A percentile compares a stretch with the other conserved stretches of the same genome.
These are phyloP conservation scores for Monosporascus sp. DNA, from an alignment of 2,329 filamentous ascomycete species.

Conservation along the genomic window DNA sequence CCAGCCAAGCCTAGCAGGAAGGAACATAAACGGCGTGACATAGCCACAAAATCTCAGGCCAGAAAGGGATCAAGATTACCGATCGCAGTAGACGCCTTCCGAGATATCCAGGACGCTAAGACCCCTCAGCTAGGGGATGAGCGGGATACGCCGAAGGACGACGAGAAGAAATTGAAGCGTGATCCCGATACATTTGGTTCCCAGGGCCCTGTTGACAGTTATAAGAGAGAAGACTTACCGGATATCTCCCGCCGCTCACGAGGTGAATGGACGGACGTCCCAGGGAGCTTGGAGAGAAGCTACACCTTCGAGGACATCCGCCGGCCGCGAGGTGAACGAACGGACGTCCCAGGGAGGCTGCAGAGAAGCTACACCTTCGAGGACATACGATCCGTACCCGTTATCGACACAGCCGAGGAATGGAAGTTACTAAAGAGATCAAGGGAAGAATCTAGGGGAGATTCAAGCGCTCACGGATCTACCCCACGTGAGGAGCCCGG, in stretches of 20 bases:
- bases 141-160: constrained; percentile 7
- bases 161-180: constrained; percentile 3
- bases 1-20: constrained; percentile 28
- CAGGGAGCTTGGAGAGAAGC: constrained; percentile 15
- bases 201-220: neutral
- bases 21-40: constrained; percentile 38
- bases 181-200: constrained; percentile 2
- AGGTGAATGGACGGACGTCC: constrained; percentile 4
- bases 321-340: constrained; percentile 10
- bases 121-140: constrained; percentile 2
- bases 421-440: constrained; percentile 24
- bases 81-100: constrained; percentile 8
- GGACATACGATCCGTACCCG: constrained; percentile 18
- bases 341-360: constrained; percentile 4
- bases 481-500: constrained; percentile 17
- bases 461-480: constrained; percentile 24
- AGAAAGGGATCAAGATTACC: constrained; percentile 8
- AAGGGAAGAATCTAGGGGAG: constrained; percentile 27
- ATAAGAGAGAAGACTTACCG: neutral
- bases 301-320: constrained; percentile 23
- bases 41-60: constrained; percentile 26
- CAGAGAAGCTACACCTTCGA: constrained; percentile 24
- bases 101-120: constrained; percentile 6
- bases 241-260: constrained; percentile 2
- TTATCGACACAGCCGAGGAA: constrained; percentile 20